Evolutionary conservation across 2,329 filamentous ascomycete species (phyloP).

Genomic region (Bimuria novae-zelandiae): DNA sequence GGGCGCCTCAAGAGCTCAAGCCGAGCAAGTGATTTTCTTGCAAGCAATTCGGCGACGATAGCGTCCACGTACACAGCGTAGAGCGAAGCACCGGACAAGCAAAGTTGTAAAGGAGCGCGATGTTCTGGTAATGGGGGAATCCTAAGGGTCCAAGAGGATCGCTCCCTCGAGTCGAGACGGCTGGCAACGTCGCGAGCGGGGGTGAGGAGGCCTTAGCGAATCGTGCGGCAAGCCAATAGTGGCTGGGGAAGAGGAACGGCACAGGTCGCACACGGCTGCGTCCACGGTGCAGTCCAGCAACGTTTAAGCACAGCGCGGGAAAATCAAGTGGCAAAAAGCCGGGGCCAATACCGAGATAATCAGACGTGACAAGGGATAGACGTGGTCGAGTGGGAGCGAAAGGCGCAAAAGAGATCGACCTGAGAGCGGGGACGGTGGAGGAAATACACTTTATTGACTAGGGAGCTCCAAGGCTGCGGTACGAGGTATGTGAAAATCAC

Average conservation of each 20-base stretch:
- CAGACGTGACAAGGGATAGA: slow-evolving; percentile 24
- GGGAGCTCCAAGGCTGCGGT: slow-evolving; percentile 31
- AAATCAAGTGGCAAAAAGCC: slow-evolving; percentile 5
- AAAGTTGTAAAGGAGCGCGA: not conserved
- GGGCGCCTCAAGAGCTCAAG: slow-evolving; percentile 3
- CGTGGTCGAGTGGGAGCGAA: slow-evolving; percentile 28
- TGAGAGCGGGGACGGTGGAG: slow-evolving; percentile 33
- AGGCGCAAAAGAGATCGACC: slow-evolving; percentile 38
- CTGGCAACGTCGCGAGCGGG: slow-evolving; percentile 35
- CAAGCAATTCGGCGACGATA: not conserved
- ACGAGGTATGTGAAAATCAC: slow-evolving; percentile 27
- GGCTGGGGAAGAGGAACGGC: slow-evolving; percentile 29
- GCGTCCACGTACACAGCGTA: not conserved
- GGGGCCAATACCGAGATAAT: slow-evolving; percentile 15
- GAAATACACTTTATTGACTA: slow-evolving; percentile 41
- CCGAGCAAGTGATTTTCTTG: not conserved
- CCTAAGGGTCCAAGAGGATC: slow-evolving; percentile 26
- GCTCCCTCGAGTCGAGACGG: slow-evolving; percentile 37
- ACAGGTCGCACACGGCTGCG: slow-evolving; percentile 23
- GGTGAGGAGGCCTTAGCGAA: slow-evolving; percentile 42
- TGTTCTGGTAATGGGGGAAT: slow-evolving; percentile 3
- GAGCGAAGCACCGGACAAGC: not conserved
- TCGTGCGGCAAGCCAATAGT: slow-evolving; percentile 39
- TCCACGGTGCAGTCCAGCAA: slow-evolving; percentile 9
- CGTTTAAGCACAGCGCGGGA: slow-evolving; percentile 2